Percentiles rank a stretch among this genome's conserved stretches.
Conservation (phyloP, 345 rosid species). For the Clausena lansium region DNA sequence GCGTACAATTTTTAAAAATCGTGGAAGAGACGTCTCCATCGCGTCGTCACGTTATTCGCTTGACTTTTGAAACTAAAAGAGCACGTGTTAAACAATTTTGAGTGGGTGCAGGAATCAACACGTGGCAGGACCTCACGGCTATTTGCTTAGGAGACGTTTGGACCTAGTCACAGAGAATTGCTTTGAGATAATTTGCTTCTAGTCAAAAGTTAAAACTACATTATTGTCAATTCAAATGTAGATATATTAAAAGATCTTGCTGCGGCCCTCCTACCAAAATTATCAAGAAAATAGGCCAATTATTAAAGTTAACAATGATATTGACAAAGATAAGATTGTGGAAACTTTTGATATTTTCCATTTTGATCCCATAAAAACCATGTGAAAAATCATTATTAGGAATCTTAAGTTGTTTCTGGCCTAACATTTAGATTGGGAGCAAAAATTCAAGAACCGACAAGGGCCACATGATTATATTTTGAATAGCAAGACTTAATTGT, state of each 20-base stretch:
- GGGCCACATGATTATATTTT: no score
- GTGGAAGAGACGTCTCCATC: not conserved
- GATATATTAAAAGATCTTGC: not conserved
- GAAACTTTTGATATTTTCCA: not conserved
- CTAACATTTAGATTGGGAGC: no score
- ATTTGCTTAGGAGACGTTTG: no score
- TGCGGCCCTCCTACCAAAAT: not conserved
- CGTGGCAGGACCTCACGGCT: not conserved
- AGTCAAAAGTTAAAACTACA: no score
- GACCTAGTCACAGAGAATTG: no score
- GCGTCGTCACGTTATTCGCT: conserved; percentile 2
- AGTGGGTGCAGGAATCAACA: not conserved
- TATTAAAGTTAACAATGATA: not conserved
- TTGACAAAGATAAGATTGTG: not conserved
- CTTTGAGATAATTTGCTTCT: no score
- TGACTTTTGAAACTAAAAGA: not conserved
- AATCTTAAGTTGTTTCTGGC: no score
- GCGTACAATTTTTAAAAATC: not conserved
- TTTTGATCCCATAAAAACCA: not conserved
- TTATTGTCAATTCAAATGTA: no score
- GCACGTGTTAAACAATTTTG: conserved; percentile 32
- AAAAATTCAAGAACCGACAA: no score
- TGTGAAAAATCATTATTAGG: not conserved
- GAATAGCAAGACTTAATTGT: not conserved
- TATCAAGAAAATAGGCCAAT: not conserved